Conservation (phyloP, 108 stramenopile genomes). For the Mayamaea pseudoterrestris region DNA sequence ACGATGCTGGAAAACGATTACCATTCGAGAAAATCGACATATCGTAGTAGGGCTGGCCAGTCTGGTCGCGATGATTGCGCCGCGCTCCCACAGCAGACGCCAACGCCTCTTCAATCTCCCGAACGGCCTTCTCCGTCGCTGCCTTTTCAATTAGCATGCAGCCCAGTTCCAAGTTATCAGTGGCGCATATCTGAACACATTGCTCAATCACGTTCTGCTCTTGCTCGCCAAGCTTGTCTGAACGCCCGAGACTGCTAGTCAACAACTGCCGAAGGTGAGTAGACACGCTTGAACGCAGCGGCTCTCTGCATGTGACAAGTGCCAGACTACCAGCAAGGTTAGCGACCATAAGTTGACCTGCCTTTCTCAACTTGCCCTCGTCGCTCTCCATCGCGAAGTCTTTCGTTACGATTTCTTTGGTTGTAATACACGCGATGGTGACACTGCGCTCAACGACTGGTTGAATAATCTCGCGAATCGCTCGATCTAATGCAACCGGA, state of each 20-base stretch:
- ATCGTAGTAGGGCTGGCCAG: conserved; percentile 85
- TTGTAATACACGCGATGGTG: conserved; percentile 96
- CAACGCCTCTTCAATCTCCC: conserved; percentile 90
- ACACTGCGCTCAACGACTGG: conserved; percentile 97
- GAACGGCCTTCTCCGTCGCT: conserved; percentile 94
- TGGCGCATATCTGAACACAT: conserved; percentile 85
- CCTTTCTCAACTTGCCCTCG: conserved; percentile 90
- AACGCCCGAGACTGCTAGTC: conserved; percentile 16
- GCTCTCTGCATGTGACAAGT: conserved; percentile 94
- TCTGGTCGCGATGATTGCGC: conserved; percentile 76
- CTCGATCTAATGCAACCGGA: conserved; percentile 91
- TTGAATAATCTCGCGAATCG: conserved; percentile 97
- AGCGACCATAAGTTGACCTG: conserved; percentile 95
- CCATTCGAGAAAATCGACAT: conserved; percentile 83
- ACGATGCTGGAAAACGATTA: conserved; percentile 80
- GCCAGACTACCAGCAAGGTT: conserved; percentile 96
- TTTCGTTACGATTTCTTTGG: conserved; percentile 95
- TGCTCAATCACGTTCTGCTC: conserved; percentile 80
- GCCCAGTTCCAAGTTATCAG: conserved; percentile 94
- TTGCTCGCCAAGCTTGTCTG: conserved; percentile 47
- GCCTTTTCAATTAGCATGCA: conserved; percentile 99
- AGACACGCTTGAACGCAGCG: conserved; percentile 87
- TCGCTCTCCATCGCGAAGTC: conserved; percentile 98
- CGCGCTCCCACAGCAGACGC: conserved; percentile 50
- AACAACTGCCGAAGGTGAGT: conserved; percentile 90